A percentile compares a stretch with the other conserved stretches of the same genome.
Evolutionary conservation across 225 moss, liverwort and hornwort genomes (phyloP).

Genomic region (Straminergon stramineum): DNA sequence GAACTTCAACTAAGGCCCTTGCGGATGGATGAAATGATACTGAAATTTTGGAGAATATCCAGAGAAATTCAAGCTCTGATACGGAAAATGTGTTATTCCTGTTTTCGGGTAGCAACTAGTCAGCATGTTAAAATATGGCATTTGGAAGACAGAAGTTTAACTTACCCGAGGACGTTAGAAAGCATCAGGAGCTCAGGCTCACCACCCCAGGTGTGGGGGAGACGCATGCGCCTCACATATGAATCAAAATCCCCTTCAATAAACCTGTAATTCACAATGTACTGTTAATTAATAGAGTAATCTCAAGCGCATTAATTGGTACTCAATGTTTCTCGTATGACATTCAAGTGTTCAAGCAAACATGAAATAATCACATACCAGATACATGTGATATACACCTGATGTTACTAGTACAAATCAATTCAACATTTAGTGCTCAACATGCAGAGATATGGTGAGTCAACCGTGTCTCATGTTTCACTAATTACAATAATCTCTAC

Average conservation of each 20-base stretch:
- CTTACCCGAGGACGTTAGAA: conserved; percentile 81
- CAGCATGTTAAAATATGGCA: neutral
- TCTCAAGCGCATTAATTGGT: neutral
- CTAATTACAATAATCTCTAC: neutral
- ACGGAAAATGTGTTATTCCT: neutral
- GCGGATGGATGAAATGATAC: neutral
- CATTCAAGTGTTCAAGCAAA: neutral
- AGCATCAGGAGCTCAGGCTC: conserved; percentile 97
- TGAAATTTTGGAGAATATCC: neutral
- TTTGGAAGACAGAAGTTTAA: neutral
- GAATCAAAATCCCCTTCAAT: conserved; percentile 92
- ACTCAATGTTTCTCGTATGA: neutral
- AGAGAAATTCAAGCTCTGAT: neutral
- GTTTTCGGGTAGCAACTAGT: neutral
- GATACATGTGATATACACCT: neutral
- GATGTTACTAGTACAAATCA: neutral
- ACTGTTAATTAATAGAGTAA: neutral
- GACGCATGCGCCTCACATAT: conserved; percentile 79
- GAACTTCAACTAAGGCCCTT: neutral
- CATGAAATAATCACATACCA: neutral
- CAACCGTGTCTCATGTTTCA: neutral
- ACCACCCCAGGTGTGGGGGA: conserved; percentile 94
- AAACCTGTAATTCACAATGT: conserved; percentile 39
- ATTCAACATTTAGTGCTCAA: neutral
- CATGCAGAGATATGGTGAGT: neutral